These are phyloP conservation scores for Sabuloglossum arenarium DNA, from an alignment of 495 filamentous ascomycete genomes.

Conservation along the genomic window DNA sequence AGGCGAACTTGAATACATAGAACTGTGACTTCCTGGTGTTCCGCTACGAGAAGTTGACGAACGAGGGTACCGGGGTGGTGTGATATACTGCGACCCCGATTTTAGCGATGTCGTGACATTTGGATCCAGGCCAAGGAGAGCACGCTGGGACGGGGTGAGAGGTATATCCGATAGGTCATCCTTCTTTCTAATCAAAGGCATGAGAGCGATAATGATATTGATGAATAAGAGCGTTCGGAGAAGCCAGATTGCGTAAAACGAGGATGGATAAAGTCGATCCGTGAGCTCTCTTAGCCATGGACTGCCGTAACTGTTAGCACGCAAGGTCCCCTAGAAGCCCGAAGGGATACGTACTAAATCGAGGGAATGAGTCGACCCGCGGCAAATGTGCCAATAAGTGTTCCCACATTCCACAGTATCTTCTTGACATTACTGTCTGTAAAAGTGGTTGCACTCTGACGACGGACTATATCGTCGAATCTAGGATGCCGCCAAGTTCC, in stretches of 20 bases:
- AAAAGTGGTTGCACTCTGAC: slow-evolving; percentile 55
- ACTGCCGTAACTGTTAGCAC: background rate
- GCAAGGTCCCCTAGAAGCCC: background rate
- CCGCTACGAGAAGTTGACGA: slow-evolving; percentile 37
- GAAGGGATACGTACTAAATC: background rate
- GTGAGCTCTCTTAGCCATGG: background rate
- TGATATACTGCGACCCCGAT: slow-evolving; percentile 45
- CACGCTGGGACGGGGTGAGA: slow-evolving; percentile 72
- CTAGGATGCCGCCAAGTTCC: slow-evolving; percentile 81
- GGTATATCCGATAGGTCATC: slow-evolving; percentile 79
- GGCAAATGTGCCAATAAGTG: slow-evolving; percentile 26
- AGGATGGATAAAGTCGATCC: background rate
- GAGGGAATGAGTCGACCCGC: background rate
- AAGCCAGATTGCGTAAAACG: background rate
- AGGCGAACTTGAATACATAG: slow-evolving; percentile 18
- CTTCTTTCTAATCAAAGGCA: slow-evolving; percentile 43
- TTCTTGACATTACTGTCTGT: slow-evolving; percentile 42
- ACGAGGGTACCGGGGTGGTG: slow-evolving; percentile 70
- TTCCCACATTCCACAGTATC: slow-evolving; percentile 39
- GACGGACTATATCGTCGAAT: slow-evolving; percentile 52
- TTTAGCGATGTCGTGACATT: slow-evolving; percentile 39
- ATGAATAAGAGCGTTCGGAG: slow-evolving; percentile 20
- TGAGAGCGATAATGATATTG: slow-evolving; percentile 43
- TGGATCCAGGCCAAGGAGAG: slow-evolving; percentile 63
- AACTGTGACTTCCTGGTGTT: slow-evolving; percentile 28